Conservation (phyloP, 306 rosid genomes). For the Arachis hypogaea region DNA sequence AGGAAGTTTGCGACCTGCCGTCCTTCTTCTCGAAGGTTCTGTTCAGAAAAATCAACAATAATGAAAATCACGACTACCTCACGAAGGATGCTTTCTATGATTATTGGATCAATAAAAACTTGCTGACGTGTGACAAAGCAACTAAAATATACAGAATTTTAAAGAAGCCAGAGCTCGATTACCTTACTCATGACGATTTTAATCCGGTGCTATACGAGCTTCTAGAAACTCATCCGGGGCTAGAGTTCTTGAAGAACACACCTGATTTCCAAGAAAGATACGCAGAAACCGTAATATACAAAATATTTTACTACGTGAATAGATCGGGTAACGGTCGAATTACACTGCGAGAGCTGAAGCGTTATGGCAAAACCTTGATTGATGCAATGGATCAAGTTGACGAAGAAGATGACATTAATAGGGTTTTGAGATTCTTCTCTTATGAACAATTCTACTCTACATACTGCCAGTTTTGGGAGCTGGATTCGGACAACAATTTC, state of each 20-base stretch:
- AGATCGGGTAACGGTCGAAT: slow-evolving; percentile 87
- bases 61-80: slow-evolving; percentile 47
- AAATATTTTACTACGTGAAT: slow-evolving; percentile 93
- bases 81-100: slow-evolving; percentile 75
- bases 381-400: slow-evolving; percentile 99
- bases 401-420: slow-evolving; percentile 98
- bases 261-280: slow-evolving; percentile 99
- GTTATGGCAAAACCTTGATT: slow-evolving; percentile 66
- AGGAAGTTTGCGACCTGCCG: slow-evolving; percentile 98
- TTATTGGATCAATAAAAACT: slow-evolving; percentile 82
- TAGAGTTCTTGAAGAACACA: slow-evolving; percentile 93
- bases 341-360: slow-evolving; percentile 89
- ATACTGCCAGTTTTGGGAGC: slow-evolving; percentile 99
- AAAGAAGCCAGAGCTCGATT: slow-evolving; percentile 83
- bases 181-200: slow-evolving; percentile 93
- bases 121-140: slow-evolving; percentile 84
- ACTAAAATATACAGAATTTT: slow-evolving; percentile 74
- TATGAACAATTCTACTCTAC: slow-evolving; percentile 98
- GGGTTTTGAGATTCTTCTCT: slow-evolving; percentile 96
- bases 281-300: slow-evolving; percentile 97
- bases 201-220: slow-evolving; percentile 92
- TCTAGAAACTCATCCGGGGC: slow-evolving; percentile 91
- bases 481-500: slow-evolving; percentile 97
- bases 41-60: slow-evolving; percentile 79
- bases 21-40: slow-evolving; percentile 83